Base-by-base conservation (phyloP, 257 asterid genomes). In the Phtheirospermum japonicum region DNA sequence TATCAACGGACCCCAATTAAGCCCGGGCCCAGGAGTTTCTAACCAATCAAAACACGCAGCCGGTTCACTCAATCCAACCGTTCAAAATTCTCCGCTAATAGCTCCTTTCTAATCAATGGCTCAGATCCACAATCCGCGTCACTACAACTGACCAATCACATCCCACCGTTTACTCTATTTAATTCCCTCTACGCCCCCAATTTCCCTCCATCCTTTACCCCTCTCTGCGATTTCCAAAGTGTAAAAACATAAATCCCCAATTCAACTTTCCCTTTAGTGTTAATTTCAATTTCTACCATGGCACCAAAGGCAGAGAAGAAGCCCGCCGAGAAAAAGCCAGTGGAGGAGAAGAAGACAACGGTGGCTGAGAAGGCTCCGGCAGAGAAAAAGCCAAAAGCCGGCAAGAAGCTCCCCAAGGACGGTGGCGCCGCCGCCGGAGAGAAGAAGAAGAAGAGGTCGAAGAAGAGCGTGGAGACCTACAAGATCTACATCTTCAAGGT, bases 401-500 rank as follows among this genome's bases (percentile, higher is more conserved):
- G 90, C 5, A 85, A 83, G 80, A 85, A 85, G 73, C 78, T 86
- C 1, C 88, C 88, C 6, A 83, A 86, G 61, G 90, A 86, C 26
- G 83, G 61, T 17, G 75, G 70, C 14, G 77, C 80, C 4, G 71
- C 62, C 18, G 72, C 80, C 63, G 89, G 74, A 0, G 89, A 84
- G 0, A 84, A 87, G 86, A 87, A 82, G 68, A 84, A 70, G 86
- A 87, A 82, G 85, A 74, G 14, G 71, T 23, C 61, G 11, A 82
- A 81, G 78, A 87, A 80, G 79, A 76, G 81, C 61, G 74, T 65
- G 0, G 93, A 82, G 58, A 85, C 92, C 0, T 84, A 84, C 79
- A 84, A 84, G 77, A 85, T 85, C 77, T 85, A 85, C 73, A 84
- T 84, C 67, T 84, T 84, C 71, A 84, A 82, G 73, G 92, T 84